Percentiles rank a stretch among this genome's conserved stretches.
Evolutionary conservation across 176 grass and related monocot genomes (phyloP).

Genomic region (Oryza glumipatula): DNA sequence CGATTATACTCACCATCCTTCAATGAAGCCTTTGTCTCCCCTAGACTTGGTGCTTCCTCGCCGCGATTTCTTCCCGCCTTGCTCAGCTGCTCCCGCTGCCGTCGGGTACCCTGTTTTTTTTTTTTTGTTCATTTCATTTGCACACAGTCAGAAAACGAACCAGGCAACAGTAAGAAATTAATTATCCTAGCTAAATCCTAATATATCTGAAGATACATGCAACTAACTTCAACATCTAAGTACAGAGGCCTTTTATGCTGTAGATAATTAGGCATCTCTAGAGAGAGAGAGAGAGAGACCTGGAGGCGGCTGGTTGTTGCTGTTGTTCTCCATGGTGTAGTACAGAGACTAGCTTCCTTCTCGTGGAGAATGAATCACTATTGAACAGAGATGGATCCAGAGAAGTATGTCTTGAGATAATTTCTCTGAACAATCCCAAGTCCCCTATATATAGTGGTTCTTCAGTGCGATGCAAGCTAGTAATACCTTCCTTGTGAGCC

Average conservation of each 20-base stretch:
- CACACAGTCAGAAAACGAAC: neutral
- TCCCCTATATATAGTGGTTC: neutral
- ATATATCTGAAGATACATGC: neutral
- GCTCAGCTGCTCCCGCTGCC: slow-evolving; percentile 46
- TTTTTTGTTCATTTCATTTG: neutral
- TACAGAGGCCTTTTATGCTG: neutral
- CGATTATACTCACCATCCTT: slow-evolving; percentile 63
- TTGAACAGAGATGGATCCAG: neutral
- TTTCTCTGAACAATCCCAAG: neutral
- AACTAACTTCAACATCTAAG: neutral
- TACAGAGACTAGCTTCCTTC: neutral
- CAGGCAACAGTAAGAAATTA: neutral
- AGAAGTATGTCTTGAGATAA: neutral
- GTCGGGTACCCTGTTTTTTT: slow-evolving; percentile 66
- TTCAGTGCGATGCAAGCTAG: neutral
- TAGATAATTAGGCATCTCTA: too few species aligned
- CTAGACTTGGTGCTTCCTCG: slow-evolving; percentile 44
- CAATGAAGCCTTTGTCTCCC: slow-evolving; percentile 80
- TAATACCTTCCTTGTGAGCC: neutral
- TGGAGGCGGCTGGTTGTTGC: slow-evolving; percentile 48
- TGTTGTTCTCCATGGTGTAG: slow-evolving; percentile 44
- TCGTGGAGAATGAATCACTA: neutral
- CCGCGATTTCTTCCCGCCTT: slow-evolving; percentile 42
- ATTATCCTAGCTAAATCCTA: neutral
- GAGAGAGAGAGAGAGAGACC: neutral